A percentile compares a stretch with the other conserved stretches of the same genome.
Conservation (phyloP, 1,284 basidiomycete species). For the Cerrena zonata region DNA sequence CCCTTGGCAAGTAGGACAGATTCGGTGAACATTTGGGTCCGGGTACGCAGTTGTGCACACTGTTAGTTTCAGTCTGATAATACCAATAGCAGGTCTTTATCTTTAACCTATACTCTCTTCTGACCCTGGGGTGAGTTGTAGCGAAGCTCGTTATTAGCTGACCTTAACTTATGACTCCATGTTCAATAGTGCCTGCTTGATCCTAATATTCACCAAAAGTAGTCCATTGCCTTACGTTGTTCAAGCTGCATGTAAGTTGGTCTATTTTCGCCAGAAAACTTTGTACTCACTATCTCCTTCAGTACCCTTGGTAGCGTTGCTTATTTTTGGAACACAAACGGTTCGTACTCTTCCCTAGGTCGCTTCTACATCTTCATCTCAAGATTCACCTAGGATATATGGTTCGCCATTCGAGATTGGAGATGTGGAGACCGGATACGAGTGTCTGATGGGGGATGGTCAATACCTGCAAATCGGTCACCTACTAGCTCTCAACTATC, state of each 20-base stretch:
- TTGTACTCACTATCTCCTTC: background rate
- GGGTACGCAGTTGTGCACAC: slow-evolving; percentile 16
- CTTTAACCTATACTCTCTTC: slow-evolving; percentile 39
- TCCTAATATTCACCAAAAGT: slow-evolving; percentile 35
- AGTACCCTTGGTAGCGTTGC: slow-evolving; percentile 12
- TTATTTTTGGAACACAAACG: slow-evolving; percentile 5
- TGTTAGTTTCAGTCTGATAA: background rate
- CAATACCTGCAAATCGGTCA: background rate
- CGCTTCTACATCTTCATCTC: background rate
- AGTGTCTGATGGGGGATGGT: background rate
- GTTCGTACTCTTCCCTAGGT: background rate
- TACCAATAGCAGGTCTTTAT: slow-evolving; percentile 28
- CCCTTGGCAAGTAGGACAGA: slow-evolving; percentile 38
- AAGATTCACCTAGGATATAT: background rate
- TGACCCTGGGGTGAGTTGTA: slow-evolving; percentile 36
- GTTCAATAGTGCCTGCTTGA: slow-evolving; percentile 29
- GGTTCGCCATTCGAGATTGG: background rate
- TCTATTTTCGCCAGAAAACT: background rate
- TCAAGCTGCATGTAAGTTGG: slow-evolving; percentile 42
- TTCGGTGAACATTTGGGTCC: slow-evolving; percentile 25
- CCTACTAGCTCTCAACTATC: too few species aligned
- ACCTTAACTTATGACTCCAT: background rate
- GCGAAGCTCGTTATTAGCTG: background rate
- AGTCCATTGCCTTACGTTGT: slow-evolving; percentile 42
- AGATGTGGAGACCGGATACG: background rate